Evolutionary conservation across 192 early-diverging fungal species (phyloP).

Genomic region (Lunasporangiospora selenospora): DNA sequence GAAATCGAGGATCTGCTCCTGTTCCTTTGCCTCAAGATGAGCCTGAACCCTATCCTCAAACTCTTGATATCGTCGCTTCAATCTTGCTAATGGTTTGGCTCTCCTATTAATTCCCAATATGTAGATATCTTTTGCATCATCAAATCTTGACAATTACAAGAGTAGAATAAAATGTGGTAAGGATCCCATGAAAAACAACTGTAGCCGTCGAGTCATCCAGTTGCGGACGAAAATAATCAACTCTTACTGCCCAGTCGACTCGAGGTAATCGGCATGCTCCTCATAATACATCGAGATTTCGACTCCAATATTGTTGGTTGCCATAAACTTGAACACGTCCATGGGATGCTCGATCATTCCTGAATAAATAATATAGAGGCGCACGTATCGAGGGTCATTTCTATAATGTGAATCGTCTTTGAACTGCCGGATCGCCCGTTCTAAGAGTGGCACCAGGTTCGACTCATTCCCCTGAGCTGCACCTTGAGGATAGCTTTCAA

Average conservation of each 20-base stretch:
- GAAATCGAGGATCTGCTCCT: not conserved
- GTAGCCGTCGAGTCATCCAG: not conserved
- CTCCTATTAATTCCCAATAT: constrained; percentile 69
- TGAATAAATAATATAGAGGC: constrained; percentile 49
- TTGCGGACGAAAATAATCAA: not conserved
- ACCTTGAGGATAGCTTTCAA: constrained; percentile 67
- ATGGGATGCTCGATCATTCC: constrained; percentile 64
- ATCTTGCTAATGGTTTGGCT: constrained; percentile 72
- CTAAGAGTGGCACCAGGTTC: constrained; percentile 57
- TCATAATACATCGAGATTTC: constrained; percentile 74
- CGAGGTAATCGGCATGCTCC: constrained; percentile 73
- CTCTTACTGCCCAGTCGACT: constrained; percentile 49
- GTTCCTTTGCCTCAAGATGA: constrained; percentile 12
- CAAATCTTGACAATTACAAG: constrained; percentile 41
- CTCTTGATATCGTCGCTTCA: constrained; percentile 62
- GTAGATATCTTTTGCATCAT: constrained; percentile 69
- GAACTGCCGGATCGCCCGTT: constrained; percentile 54
- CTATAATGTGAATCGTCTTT: constrained; percentile 61
- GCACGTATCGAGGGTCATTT: constrained; percentile 65
- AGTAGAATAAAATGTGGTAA: constrained; percentile 10
- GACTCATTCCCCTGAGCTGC: constrained; percentile 54
- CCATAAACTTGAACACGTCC: constrained; percentile 80
- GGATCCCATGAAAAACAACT: constrained; percentile 10
- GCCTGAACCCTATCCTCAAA: constrained; percentile 55
- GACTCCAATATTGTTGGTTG: constrained; percentile 73